Conservation (phyloP, 176 grass and related monocot genomes). For the Miscanthus lutarioriparius region DNA sequence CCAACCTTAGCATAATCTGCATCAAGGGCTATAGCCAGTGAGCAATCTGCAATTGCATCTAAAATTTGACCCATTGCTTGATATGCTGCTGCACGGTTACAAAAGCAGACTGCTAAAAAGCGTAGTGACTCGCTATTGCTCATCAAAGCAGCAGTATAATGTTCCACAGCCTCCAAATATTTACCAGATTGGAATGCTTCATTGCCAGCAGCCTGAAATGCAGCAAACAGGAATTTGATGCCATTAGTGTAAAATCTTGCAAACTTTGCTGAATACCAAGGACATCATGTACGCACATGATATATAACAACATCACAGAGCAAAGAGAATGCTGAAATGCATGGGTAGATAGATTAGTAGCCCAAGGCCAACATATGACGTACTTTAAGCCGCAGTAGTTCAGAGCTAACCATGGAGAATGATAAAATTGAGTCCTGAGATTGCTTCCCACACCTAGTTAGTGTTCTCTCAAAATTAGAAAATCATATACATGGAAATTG, state of each 20-base stretch:
- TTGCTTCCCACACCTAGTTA: slow-evolving; percentile 45
- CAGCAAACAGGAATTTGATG: slow-evolving; percentile 28
- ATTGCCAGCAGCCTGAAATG: slow-evolving; percentile 76
- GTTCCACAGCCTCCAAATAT: slow-evolving; percentile 80
- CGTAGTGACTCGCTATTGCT: slow-evolving; percentile 60
- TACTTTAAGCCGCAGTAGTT: slow-evolving; percentile 78
- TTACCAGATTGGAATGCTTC: slow-evolving; percentile 83
- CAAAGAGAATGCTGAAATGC: slow-evolving; percentile 16
- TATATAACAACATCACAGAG: slow-evolving; percentile 2
- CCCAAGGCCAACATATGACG: background rate
- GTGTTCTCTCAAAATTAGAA: slow-evolving; percentile 36
- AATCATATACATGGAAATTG: background rate
- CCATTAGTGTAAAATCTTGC: slow-evolving; percentile 8
- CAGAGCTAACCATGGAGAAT: slow-evolving; percentile 45
- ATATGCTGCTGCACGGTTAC: slow-evolving; percentile 86
- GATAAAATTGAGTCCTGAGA: slow-evolving; percentile 49
- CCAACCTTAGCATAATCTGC: slow-evolving; percentile 74
- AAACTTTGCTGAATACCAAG: slow-evolving; percentile 11
- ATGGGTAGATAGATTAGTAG: slow-evolving; percentile 5
- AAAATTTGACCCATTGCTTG: slow-evolving; percentile 83
- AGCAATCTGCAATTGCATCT: slow-evolving; percentile 93
- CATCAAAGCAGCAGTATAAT: slow-evolving; percentile 73
- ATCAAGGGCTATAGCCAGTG: slow-evolving; percentile 77
- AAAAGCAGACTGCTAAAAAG: slow-evolving; percentile 81
- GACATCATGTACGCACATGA: slow-evolving; percentile 17